Percentiles rank a stretch among this genome's conserved stretches.
These are phyloP conservation scores for Zarea fungicola DNA, from an alignment of 2,329 filamentous ascomycete genomes.

Conservation along the genomic window DNA sequence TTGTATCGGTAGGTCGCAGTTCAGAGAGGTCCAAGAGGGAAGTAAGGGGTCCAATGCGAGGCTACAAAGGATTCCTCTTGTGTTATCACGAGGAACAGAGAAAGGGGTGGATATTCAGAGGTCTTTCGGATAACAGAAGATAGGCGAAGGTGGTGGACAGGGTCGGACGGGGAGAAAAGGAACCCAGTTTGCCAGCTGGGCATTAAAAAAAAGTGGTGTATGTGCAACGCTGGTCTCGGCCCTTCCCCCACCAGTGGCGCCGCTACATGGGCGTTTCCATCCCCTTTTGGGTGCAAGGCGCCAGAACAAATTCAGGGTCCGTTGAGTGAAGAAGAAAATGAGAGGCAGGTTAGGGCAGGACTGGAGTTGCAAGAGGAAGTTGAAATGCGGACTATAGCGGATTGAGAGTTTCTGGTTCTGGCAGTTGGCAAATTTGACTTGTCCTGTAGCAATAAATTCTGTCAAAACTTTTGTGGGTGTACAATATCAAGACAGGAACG, in stretches of 20 bases:
- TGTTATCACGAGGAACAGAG: conserved; percentile 3
- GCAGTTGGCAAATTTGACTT: no score
- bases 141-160: conserved; percentile 8
- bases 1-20: conserved; percentile 32
- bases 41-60: conserved; percentile 7
- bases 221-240: conserved; percentile 12
- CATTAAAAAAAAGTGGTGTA: conserved; percentile 13
- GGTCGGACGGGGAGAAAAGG: conserved; percentile 1
- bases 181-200: conserved; percentile 8
- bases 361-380: no score
- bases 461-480: no score
- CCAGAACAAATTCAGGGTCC: background rate
- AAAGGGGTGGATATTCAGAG: conserved; percentile 1
- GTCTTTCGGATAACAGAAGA: conserved; percentile 1
- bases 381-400: no score
- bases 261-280: background rate
- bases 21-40: conserved; percentile 8
- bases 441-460: no score
- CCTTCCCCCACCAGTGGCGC: conserved; percentile 10
- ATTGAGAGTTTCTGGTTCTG: no score
- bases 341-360: no score
- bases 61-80: conserved; percentile 1
- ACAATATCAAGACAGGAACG: no score
- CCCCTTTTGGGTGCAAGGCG: background rate
- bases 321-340: no score